These are phyloP conservation scores for Leptographium wingfieldii DNA, from an alignment of 2,329 filamentous ascomycete genomes.

Conservation along the genomic window DNA sequence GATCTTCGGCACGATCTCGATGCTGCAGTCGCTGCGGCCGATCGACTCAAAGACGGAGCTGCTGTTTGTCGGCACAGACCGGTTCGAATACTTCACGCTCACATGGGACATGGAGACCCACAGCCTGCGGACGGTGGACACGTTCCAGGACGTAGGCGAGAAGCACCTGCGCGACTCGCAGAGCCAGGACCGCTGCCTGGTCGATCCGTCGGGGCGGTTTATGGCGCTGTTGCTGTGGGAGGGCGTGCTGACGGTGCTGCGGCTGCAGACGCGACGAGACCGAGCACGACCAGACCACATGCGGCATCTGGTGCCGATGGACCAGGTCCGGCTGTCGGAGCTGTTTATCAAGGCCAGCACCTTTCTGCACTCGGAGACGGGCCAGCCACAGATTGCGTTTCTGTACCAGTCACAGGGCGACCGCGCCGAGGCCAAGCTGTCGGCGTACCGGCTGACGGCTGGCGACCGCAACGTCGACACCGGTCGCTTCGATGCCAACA, in stretches of 20 bases:
- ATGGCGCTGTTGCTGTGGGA: constrained; percentile 49
- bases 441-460: constrained; percentile 44
- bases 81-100: constrained; percentile 81
- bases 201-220: constrained; percentile 63
- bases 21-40: constrained; percentile 70
- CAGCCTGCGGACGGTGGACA: constrained; percentile 37
- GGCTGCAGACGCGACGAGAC: constrained; percentile 34
- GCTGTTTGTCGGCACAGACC: constrained; percentile 84
- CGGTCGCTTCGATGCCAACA: constrained; percentile 40
- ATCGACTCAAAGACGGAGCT: constrained; percentile 64
- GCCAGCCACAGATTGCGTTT: constrained; percentile 44
- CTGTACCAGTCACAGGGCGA: constrained; percentile 43
- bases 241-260: constrained; percentile 42
- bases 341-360: constrained; percentile 46
- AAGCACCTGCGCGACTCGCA: constrained; percentile 62
- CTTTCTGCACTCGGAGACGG: constrained; percentile 45
- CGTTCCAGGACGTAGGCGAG: constrained; percentile 41
- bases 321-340: constrained; percentile 44
- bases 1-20: constrained; percentile 75
- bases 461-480: constrained; percentile 44
- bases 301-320: constrained; percentile 34
- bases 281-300: constrained; percentile 30
- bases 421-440: constrained; percentile 39
- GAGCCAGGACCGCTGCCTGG: constrained; percentile 68
- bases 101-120: constrained; percentile 57